Evolutionary conservation across 2,329 filamentous ascomycete genomes (phyloP).

Genomic region (Hysterium pulicare): DNA sequence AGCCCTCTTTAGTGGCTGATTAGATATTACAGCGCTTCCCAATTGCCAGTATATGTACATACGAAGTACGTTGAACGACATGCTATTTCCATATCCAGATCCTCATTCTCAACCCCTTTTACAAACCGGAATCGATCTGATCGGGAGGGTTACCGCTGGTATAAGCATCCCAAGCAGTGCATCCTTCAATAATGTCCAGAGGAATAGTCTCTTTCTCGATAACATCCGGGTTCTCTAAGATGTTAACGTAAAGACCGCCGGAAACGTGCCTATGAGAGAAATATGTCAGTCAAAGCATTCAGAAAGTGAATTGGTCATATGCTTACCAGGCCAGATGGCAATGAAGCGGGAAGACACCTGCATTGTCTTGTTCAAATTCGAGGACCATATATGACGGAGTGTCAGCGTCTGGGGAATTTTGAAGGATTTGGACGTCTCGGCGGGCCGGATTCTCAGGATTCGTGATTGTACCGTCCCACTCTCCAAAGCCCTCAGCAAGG

Average conservation of each 20-base stretch:
- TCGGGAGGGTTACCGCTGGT: constrained; percentile 18
- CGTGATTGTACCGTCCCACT: constrained; percentile 40
- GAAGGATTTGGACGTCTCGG: constrained; percentile 33
- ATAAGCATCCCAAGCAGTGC: constrained; percentile 31
- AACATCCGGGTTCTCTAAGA: constrained; percentile 25
- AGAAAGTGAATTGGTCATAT: no score
- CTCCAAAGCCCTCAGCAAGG: constrained; percentile 41
- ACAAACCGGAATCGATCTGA: constrained; percentile 34
- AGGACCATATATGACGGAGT: constrained; percentile 31
- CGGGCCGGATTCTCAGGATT: constrained; percentile 40
- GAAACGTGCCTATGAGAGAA: constrained; percentile 30
- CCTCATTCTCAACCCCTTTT: no score
- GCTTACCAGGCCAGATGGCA: constrained; percentile 37
- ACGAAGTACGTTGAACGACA: no score
- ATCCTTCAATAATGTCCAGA: constrained; percentile 16
- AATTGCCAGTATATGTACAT: no score
- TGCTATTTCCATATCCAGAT: no score
- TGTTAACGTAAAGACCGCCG: constrained; percentile 27
- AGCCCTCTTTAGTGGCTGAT: no score
- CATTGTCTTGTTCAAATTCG: constrained; percentile 28
- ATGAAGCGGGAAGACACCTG: constrained; percentile 29
- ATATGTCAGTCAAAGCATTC: no score
- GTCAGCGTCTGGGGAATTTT: constrained; percentile 10
- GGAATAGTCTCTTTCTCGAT: constrained; percentile 20
- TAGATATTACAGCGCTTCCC: no score